Evolutionary conservation across 2,329 filamentous ascomycete species (phyloP).

Genomic region (Byssochlamys sp.): DNA sequence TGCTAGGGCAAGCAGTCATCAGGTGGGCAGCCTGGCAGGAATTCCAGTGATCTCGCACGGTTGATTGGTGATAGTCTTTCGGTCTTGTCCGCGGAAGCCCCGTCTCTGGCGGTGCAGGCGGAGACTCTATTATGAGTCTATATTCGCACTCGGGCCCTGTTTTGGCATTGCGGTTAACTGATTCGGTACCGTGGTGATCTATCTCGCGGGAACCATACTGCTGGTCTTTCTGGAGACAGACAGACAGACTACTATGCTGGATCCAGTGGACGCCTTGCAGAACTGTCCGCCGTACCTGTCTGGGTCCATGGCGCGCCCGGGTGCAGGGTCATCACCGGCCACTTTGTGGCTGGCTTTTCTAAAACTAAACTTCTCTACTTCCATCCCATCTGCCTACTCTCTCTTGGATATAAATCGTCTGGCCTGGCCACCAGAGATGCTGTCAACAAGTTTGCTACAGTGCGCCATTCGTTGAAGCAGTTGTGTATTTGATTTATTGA

Average conservation of each 20-base stretch:
- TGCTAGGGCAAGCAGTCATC: not conserved
- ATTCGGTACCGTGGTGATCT: conserved; percentile 5
- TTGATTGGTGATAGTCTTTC: conserved; percentile 8
- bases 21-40: not conserved
- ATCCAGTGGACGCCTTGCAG: conserved; percentile 5
- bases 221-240: not conserved
- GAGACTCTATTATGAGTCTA: not conserved
- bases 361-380: not conserved
- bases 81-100: conserved; percentile 8
- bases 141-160: not conserved
- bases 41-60: not conserved
- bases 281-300: not conserved
- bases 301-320: not conserved
- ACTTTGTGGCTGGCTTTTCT: conserved; percentile 1
- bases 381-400: not conserved
- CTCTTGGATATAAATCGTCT: not conserved
- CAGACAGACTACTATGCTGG: not conserved
- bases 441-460: not conserved
- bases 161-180: not conserved
- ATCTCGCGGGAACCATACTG: not conserved
- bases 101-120: not conserved
- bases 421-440: not conserved
- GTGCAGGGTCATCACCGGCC: not conserved
- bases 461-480: not conserved
- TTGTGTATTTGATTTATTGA: not conserved